Evolutionary conservation across 768 basidiomycete genomes (phyloP), one percentile per base, ranked within the genome.

Genomic region (Termitomyces eurrhizus): DNA sequence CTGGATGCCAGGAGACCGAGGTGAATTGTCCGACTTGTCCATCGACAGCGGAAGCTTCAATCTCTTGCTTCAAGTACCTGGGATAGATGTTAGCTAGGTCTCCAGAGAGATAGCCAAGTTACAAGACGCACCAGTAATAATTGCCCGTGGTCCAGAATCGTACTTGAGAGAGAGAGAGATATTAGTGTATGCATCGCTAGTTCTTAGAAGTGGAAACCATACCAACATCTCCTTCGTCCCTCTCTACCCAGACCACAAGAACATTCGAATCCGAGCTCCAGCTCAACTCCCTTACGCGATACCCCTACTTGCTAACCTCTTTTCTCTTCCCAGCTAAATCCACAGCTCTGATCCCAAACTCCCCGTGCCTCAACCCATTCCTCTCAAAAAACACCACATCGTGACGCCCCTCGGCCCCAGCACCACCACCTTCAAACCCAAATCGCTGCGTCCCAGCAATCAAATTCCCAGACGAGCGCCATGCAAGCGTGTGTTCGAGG

Each of bases 71-170:
- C 60, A 98, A 82, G 75, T 98, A 97, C 90, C 90, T 92, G 59
- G 16, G 41, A 51, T 24, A 26, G 52, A 52, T 12, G 33, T 13
- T n/a, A n/a, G n/a, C n/a, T 52, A 29, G 33, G 14, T 57, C 35
- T 46, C 14, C 13, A 46, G 39, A 29, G 8, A 8, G 13, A 53
- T 24, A 36, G 44, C 5, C 0, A 56, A 37, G 33, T 21, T n/a
- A 3, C 21, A 12, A 35, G 12, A 66, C 69, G 29, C 65, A 90
- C 93, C 97, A 98, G 69, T 98, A 89, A 72, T 97, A 98, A 69
- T 99, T 99, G 35, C 91, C 87, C 7, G 82, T 92, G 1, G 93
- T 90, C 94, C 95, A 99, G 0, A 98, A 76, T 75, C 98, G 97
- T 18, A 98, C 93, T 88, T 48, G n/a, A n/a, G n/a, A n/a, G n/a